Percentiles rank a stretch among this genome's conserved stretches.
Conservation (phyloP, 1,139 yeast genomes). For the Geotrichum candidum region DNA sequence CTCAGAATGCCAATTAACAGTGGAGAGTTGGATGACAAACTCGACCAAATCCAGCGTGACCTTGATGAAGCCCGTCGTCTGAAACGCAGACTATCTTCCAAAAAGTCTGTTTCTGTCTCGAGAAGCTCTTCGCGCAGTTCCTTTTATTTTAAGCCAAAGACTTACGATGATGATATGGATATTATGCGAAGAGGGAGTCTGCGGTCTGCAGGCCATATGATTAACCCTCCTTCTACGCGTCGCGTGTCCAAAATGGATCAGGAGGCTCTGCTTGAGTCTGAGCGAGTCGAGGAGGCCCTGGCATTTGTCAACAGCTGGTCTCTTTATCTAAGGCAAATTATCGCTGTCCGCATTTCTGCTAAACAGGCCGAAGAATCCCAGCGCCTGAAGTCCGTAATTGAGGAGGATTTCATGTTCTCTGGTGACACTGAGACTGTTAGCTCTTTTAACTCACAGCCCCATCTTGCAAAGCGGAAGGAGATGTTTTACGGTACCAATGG, state of each 20-base stretch:
- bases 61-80: constrained; percentile 8
- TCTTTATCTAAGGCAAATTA: constrained; percentile 31
- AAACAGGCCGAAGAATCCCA: constrained; percentile 18
- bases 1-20: not conserved
- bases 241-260: constrained; percentile 1
- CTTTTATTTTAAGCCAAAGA: not conserved
- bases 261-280: not conserved
- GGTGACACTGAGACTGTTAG: constrained; percentile 13
- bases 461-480: not conserved
- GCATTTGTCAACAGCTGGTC: constrained; percentile 36
- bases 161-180: not conserved
- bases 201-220: constrained; percentile 5
- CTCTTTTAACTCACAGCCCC: not conserved
- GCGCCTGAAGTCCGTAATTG: constrained; percentile 1
- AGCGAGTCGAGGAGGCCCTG: constrained; percentile 28
- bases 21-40: constrained; percentile 5
- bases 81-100: constrained; percentile 9
- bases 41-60: constrained; percentile 13
- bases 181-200: not conserved
- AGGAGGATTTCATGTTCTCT: constrained; percentile 8
- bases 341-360: constrained; percentile 32
- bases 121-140: constrained; percentile 4
- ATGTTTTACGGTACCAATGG: constrained; percentile 3
- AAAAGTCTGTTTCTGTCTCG: constrained; percentile 2
- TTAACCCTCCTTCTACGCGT: constrained; percentile 5